Conservation (phyloP, 768 basidiomycete species). For the Auriscalpium microsporum region DNA sequence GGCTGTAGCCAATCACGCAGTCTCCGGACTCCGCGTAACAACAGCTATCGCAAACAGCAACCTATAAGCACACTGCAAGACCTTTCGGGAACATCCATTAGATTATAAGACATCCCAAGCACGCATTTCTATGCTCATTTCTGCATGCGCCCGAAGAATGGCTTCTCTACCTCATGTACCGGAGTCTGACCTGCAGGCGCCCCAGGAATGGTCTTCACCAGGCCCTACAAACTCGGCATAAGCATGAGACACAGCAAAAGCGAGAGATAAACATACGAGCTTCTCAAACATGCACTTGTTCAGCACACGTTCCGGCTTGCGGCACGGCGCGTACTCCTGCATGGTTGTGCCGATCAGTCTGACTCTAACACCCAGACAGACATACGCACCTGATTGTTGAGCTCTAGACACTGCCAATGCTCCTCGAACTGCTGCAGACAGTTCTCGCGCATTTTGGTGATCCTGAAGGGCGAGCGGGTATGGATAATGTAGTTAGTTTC, state of each 20-base stretch:
- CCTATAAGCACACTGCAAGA: no score
- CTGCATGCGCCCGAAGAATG: slow-evolving; percentile 77
- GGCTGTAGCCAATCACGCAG: no score
- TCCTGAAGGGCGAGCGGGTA: slow-evolving; percentile 36
- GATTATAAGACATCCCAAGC: no score
- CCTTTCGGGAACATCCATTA: no score
- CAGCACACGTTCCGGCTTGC: slow-evolving; percentile 77
- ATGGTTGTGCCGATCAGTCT: neutral
- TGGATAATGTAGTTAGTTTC: neutral
- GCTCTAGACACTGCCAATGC: slow-evolving; percentile 93
- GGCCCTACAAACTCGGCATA: slow-evolving; percentile 45
- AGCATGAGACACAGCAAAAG: neutral
- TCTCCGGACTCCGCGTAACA: no score
- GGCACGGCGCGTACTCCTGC: slow-evolving; percentile 84
- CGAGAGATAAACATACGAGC: slow-evolving; percentile 49
- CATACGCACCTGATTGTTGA: slow-evolving; percentile 79
- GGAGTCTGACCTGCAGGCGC: slow-evolving; percentile 72
- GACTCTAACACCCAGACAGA: neutral
- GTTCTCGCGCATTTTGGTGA: slow-evolving; percentile 88
- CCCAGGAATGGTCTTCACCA: slow-evolving; percentile 87
- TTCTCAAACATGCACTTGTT: slow-evolving; percentile 97
- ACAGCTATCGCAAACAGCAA: no score
- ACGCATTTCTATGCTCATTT: slow-evolving; percentile 39
- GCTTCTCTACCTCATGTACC: slow-evolving; percentile 83
- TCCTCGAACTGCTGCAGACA: slow-evolving; percentile 80